phyloP scores from a whole-genome alignment of 169 alveolate species.

The Theileria parva region DNA sequence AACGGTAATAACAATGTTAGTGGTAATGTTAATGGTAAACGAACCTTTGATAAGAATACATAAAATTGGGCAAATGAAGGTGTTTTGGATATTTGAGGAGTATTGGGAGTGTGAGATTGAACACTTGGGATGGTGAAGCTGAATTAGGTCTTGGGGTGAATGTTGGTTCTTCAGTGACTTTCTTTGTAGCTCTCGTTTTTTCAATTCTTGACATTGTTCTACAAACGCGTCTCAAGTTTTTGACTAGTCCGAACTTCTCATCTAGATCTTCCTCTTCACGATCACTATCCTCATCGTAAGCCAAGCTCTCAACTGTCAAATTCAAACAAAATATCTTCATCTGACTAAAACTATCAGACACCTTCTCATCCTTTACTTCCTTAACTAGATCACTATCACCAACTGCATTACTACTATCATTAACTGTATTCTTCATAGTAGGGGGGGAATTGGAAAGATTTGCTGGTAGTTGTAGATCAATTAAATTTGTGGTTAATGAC shows the following conservation, averaged over 20 bases:
- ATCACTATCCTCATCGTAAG: constrained; percentile 10
- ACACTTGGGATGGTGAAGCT: neutral
- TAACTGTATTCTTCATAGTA: neutral
- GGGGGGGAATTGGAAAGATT: neutral
- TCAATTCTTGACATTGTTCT: constrained; percentile 8
- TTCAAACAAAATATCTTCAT: neutral
- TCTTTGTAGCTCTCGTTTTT: constrained; percentile 8
- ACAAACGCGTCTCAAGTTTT: constrained; percentile 4
- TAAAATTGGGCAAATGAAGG: neutral
- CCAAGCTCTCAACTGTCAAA: neutral
- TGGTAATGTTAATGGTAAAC: no score
- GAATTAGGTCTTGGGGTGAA: constrained; percentile 1
- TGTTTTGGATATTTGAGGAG: neutral
- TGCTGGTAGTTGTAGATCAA: neutral
- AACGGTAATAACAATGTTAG: no score
- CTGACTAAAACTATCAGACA: neutral
- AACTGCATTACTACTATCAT: neutral
- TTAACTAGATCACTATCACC: neutral
- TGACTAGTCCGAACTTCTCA: constrained; percentile 12
- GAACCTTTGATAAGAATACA: constrained; percentile 1
- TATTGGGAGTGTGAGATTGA: neutral
- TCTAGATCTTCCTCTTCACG: constrained; percentile 3
- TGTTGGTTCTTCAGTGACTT: constrained; percentile 8
- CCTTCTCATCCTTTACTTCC: neutral
- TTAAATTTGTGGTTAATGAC: neutral